phyloP scores from a whole-genome alignment of 306 rosid species.

The Quercus suber region DNA sequence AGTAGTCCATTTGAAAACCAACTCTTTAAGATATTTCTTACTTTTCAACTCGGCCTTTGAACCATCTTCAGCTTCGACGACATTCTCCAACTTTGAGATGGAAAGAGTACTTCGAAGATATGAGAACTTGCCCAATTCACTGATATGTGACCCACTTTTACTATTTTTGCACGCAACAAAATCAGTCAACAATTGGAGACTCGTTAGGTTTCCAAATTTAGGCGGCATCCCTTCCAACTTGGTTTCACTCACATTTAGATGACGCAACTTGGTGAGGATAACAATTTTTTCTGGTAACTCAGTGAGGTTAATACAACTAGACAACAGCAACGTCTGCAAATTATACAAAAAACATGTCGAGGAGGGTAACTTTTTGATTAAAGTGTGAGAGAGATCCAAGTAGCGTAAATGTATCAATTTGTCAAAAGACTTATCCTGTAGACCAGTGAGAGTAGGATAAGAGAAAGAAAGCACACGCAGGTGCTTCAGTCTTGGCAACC shows the following conservation, averaged over 20 bases:
- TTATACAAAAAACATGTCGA: conserved; percentile 11
- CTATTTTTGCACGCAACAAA: background rate
- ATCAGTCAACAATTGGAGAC: background rate
- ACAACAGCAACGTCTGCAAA: conserved; percentile 13
- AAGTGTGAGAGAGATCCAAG: conserved; percentile 3
- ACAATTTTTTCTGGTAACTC: background rate
- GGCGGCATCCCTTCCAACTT: background rate
- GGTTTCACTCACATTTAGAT: background rate
- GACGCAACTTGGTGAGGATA: background rate
- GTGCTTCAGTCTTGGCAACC: background rate
- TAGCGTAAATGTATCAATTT: conserved; percentile 14
- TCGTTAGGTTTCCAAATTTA: background rate
- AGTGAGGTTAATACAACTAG: fast-evolving
- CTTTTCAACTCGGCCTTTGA: background rate
- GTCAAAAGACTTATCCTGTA: background rate
- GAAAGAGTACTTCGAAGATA: background rate
- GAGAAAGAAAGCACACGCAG: background rate
- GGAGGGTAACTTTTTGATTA: background rate
- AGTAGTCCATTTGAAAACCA: background rate
- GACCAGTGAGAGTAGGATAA: background rate
- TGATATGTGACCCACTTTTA: background rate
- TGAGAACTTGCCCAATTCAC: background rate
- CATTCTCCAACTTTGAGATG: background rate
- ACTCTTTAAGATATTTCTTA: background rate
- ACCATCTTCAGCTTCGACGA: background rate